A percentile compares a stretch with the other conserved stretches of the same genome.
Evolutionary conservation across 31 red algal genomes (phyloP).

Genomic region (Odonthalia washingtoniensis): DNA sequence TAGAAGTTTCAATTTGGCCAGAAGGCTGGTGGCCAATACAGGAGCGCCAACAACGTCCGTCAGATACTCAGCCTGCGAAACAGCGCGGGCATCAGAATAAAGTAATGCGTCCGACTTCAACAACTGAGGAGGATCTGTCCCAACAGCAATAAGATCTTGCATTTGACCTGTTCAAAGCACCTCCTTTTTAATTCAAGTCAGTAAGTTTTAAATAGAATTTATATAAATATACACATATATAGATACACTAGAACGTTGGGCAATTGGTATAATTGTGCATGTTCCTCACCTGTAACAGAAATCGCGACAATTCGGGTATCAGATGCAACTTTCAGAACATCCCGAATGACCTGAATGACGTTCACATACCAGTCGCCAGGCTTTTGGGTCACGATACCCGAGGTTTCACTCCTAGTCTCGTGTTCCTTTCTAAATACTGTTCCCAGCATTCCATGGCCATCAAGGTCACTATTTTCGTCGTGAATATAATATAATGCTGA

Average conservation of each 20-base stretch:
- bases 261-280: too few relatives aligned
- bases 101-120: slow-evolving; percentile 47
- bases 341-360: neutral
- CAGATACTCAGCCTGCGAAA: slow-evolving; percentile 36
- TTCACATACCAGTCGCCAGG: slow-evolving; percentile 51
- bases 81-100: slow-evolving; percentile 75
- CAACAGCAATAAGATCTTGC: slow-evolving; percentile 71
- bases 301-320: neutral
- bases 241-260: neutral
- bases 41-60: neutral
- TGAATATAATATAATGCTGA: slow-evolving; percentile 28
- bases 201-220: neutral
- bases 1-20: slow-evolving; percentile 65
- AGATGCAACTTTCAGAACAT: neutral
- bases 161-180: slow-evolving; percentile 63
- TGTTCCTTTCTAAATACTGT: slow-evolving; percentile 30
- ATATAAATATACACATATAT: neutral
- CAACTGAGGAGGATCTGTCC: slow-evolving; percentile 17
- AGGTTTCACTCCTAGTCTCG: neutral
- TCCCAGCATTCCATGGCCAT: slow-evolving; percentile 4
- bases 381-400: slow-evolving; percentile 41
- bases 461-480: neutral
- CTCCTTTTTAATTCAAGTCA: neutral
- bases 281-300: slow-evolving; percentile 30
- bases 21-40: slow-evolving; percentile 53